Evolutionary conservation across 2,329 filamentous ascomycete species (phyloP), one percentile per base, ranked within the genome.

Genomic region (Apiospora arundinis): DNA sequence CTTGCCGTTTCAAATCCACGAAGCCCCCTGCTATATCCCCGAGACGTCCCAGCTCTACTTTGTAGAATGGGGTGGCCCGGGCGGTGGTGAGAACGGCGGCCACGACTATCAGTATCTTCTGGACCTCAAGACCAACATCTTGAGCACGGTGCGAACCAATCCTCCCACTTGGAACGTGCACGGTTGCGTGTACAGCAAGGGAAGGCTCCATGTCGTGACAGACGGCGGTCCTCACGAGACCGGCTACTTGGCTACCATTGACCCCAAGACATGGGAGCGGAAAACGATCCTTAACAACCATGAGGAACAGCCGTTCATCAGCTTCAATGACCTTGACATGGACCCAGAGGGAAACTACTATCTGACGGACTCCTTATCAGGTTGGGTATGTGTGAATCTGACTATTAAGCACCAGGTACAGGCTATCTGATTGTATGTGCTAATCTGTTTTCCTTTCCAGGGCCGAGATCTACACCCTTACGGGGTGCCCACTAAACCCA

Each of bases 301-400:
- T 6, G 16, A 67, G 2, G 66, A 67, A 23, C 42, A 46, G 66
- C 42, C 66, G 5, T 67, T 67, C 23, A 67, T 67, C 42, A 21
- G 66, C 7, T 46, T 67, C 23, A 67, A 67, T 6, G 66, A 67
- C 14, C 40, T 67, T 7, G 66, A 67, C 21, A 14, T 67, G 18
- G 66, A 67, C 42, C 42, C n/a, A 7, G 66, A 67, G 23, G 66
- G 66, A 6, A 67, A 67, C n/a, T 67, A 67, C 11, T 46, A 67
- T 23, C 23, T 67, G 21, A 67, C 42, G 14, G 42, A 67, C 23
- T 67, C 66, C 0, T 32, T 67, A 5, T 67, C 66, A 25, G 65
- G 65, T 12, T 67, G 65, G 65, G 65, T 67, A 67, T 12, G 65
- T 67, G 40, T n/a, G 7, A 11, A 5, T 3, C 16, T 7, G 12